Evolutionary conservation across 1,139 yeast species (phyloP), one percentile per base, ranked within the genome.

Genomic region (Taphrina sp.): DNA sequence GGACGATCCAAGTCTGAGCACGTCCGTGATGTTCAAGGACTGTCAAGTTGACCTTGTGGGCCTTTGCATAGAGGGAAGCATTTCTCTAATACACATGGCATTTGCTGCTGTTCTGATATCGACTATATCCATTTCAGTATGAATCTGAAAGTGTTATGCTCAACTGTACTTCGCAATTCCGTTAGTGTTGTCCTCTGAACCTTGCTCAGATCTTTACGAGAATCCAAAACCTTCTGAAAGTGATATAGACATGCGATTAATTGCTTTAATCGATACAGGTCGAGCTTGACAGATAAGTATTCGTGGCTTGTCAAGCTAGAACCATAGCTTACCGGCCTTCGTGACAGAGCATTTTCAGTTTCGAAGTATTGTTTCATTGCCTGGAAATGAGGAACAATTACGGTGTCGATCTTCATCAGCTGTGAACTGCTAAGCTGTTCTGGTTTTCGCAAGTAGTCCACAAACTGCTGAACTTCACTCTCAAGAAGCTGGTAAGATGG

Each of bases 1-100:
- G n/a, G n/a, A n/a, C n/a, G n/a, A n/a, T n/a, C n/a, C n/a, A n/a
- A n/a, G n/a, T n/a, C n/a, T n/a, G n/a, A n/a, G n/a, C n/a, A n/a
- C n/a, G n/a, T n/a, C n/a, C n/a, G n/a, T n/a, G n/a, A n/a, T n/a
- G n/a, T n/a, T n/a, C n/a, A n/a, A n/a, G n/a, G n/a, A n/a, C n/a
- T n/a, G n/a, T n/a, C n/a, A n/a, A n/a, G n/a, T n/a, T n/a, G n/a
- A n/a, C n/a, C n/a, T n/a, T n/a, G n/a, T 20, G 29, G 43, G 43
- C 8, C 29, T 22, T 17, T 29, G 24, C 31, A 41, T 14, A n/a
- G 23, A 19, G 23, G 45, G 45, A 19, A 41, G 34, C 4, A 41
- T 41, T 7, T 33, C 45, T 41, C 45, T 19, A 10, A 41, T 34
- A 24, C 45, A 41, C 45, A 41, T 41, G 16, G 45, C 22, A 41